Percentiles rank a stretch among this genome's conserved stretches.
These are phyloP conservation scores for Cystofilobasidium ferigula DNA, from an alignment of 768 basidiomycete species.

Conservation along the genomic window DNA sequence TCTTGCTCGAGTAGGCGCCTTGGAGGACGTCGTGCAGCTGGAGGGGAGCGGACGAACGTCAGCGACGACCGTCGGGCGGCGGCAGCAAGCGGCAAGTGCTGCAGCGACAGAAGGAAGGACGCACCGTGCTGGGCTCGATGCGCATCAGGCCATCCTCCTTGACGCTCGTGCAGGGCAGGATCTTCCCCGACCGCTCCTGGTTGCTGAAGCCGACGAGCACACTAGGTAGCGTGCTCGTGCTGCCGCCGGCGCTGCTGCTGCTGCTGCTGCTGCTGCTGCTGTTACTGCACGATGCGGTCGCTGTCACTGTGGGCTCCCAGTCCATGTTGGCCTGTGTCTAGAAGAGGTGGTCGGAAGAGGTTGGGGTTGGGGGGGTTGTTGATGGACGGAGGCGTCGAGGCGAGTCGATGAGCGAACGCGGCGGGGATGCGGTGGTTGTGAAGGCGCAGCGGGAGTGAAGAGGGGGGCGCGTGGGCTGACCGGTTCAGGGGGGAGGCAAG, in stretches of 20 bases:
- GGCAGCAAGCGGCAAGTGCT: slow-evolving; percentile 19
- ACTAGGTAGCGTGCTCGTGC: slow-evolving; percentile 1
- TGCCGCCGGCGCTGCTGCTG: too few species aligned
- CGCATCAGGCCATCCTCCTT: slow-evolving; percentile 93
- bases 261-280: too few species aligned
- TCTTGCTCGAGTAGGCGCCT: slow-evolving; percentile 56
- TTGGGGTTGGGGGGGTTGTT: too few species aligned
- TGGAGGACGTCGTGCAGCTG: slow-evolving; percentile 69
- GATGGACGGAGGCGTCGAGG: too few species aligned
- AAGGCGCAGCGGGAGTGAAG: too few species aligned
- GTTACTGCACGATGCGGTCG: neutral
- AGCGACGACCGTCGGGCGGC: slow-evolving; percentile 27
- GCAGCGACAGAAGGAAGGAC: slow-evolving; percentile 36
- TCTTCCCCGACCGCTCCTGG: slow-evolving; percentile 84
- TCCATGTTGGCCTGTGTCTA: neutral
- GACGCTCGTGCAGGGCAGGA: slow-evolving; percentile 84
- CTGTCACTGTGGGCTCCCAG: neutral
- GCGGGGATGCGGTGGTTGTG: too few species aligned
- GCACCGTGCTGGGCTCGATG: slow-evolving; percentile 65
- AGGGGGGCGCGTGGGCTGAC: too few species aligned
- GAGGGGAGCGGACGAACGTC: neutral
- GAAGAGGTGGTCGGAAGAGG: too few species aligned
- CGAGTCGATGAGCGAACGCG: too few species aligned
- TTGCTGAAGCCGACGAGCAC: slow-evolving; percentile 34
- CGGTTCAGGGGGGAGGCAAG: too few species aligned